phyloP scores from a whole-genome alignment of 2,329 filamentous ascomycete species.

The Rutstroemia sp. region DNA sequence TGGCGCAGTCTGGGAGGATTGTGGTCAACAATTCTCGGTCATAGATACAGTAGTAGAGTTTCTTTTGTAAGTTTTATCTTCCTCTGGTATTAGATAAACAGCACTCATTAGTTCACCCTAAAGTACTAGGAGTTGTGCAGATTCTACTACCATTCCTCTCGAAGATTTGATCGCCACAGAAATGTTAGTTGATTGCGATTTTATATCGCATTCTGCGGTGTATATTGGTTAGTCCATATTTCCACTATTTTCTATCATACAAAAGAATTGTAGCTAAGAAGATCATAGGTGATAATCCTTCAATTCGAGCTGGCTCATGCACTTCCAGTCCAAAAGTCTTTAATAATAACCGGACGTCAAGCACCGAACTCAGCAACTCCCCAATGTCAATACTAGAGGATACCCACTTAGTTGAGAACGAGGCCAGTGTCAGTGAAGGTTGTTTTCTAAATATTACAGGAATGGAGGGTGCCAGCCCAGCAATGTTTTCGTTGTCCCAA shows the following conservation, averaged over 20 bases:
- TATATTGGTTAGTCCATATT: neutral
- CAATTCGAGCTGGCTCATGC: no score
- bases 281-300: neutral
- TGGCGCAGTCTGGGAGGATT: conserved; percentile 2
- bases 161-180: neutral
- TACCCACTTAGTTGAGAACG: no score
- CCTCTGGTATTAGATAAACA: neutral
- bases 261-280: neutral
- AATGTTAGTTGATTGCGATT: neutral
- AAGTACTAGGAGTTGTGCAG: neutral
- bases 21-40: neutral
- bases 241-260: neutral
- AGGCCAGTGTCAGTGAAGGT: no score
- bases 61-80: conserved; percentile 3
- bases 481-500: no score
- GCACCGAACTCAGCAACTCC: no score
- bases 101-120: neutral
- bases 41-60: neutral
- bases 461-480: no score
- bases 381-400: no score
- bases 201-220: neutral
- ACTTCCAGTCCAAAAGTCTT: no score
- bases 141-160: neutral
- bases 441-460: no score
- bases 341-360: no score